Percentiles rank a stretch among this genome's conserved stretches.
Evolutionary conservation across 2,329 filamentous ascomycete genomes (phyloP).

Genomic region (Trichoderma sp.): DNA sequence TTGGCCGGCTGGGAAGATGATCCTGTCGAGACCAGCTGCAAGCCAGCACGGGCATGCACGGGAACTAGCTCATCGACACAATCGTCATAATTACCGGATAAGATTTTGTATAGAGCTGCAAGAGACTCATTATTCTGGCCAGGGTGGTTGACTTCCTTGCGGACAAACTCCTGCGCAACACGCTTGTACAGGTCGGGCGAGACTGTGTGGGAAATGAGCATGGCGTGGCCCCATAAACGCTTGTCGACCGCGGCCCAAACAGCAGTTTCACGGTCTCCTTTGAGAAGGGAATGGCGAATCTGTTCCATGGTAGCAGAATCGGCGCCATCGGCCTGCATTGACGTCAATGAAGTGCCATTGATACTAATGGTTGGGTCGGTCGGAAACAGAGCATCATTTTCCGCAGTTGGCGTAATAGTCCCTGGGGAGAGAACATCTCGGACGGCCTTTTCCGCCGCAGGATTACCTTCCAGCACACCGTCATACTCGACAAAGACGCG

Average conservation of each 20-base stretch:
- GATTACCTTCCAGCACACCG: constrained; percentile 73
- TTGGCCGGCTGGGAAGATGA: constrained; percentile 61
- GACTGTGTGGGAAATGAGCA: constrained; percentile 79
- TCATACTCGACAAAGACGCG: constrained; percentile 83
- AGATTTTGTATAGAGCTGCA: constrained; percentile 87
- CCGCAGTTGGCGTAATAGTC: constrained; percentile 29
- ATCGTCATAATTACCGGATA: constrained; percentile 92
- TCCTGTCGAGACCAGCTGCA: constrained; percentile 84
- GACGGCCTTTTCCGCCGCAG: constrained; percentile 72
- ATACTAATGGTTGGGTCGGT: constrained; percentile 30
- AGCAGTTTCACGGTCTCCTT: constrained; percentile 85
- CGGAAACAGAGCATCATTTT: constrained; percentile 31
- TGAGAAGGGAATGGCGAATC: constrained; percentile 71
- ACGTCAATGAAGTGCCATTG: constrained; percentile 32
- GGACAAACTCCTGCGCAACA: constrained; percentile 92
- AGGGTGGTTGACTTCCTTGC: constrained; percentile 85
- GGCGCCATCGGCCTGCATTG: constrained; percentile 63
- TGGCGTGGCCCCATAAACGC: constrained; percentile 92
- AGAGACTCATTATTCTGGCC: constrained; percentile 82
- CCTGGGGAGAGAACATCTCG: constrained; percentile 71
- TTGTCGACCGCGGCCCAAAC: constrained; percentile 94
- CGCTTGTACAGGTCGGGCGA: constrained; percentile 87
- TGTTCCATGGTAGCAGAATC: constrained; percentile 70
- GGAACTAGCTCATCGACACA: constrained; percentile 95
- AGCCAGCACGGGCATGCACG: constrained; percentile 84